Evolutionary conservation across 441 rosid genomes (phyloP).

Genomic region (Croton setiger): DNA sequence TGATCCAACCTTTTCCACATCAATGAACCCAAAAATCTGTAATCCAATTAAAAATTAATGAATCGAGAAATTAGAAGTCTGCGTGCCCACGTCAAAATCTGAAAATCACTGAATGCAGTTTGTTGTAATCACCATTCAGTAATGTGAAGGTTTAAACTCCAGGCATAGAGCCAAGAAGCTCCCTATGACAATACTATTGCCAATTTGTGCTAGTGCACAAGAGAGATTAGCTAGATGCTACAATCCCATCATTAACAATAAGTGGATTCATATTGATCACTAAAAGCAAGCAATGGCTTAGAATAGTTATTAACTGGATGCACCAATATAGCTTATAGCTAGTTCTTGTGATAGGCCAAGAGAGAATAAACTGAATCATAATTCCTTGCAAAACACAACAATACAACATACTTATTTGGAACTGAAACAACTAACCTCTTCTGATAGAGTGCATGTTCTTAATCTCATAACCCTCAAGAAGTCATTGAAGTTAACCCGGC

Average conservation of each 20-base stretch:
- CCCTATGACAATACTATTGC: not conserved
- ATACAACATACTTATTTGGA: not conserved
- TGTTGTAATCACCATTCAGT: not conserved
- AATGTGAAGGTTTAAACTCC: not conserved
- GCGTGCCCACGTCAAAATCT: not conserved
- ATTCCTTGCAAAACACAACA: not conserved
- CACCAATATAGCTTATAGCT: not conserved
- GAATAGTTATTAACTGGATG: not conserved
- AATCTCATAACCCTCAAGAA: constrained; percentile 60
- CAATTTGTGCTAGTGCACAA: not conserved
- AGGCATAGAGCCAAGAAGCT: not conserved
- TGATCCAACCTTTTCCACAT: constrained; percentile 65
- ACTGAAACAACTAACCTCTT: constrained; percentile 47
- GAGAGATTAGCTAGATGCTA: not conserved
- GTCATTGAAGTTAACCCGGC: constrained; percentile 52
- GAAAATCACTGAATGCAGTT: not conserved
- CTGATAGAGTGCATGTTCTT: constrained; percentile 56
- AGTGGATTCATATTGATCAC: not conserved
- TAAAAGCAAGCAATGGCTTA: not conserved
- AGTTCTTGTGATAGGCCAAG: not conserved
- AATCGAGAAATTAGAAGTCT: constrained; percentile 15
- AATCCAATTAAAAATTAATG: constrained; percentile 14
- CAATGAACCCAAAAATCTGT: constrained; percentile 82
- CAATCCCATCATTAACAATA: not conserved
- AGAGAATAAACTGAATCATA: not conserved